Base-by-base conservation (phyloP, 2,329 filamentous ascomycete species). In the Aureobasidium sp. region DNA sequence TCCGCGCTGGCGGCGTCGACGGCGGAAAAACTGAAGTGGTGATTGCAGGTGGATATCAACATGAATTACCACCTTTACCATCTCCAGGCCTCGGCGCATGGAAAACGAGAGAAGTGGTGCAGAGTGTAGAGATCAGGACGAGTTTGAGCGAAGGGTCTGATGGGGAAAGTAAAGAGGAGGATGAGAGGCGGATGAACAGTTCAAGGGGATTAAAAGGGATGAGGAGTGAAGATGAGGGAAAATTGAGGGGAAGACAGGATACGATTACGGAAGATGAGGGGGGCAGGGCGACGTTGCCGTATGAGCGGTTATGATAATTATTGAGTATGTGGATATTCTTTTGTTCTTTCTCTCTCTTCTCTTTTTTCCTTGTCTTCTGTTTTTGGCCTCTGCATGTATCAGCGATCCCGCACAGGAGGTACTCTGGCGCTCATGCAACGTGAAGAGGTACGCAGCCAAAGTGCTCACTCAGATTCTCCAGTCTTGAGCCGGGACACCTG, bases 121-220 rank as follows among this genome's bases (percentile, higher is more conserved):
- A 59, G 56, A 59, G 56, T 49, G 56, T 59, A 22, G 56, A 59
- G 17, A 59, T 59, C 2, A 19, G 33, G 33, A 40, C 44, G 44
- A 22, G 33, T 50, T 15, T 52, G 11, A 44, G 44, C 31, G 56
- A 40, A 12, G 45, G 22, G 14, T 29, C 19, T 15, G 35, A 37
- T 12, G 37, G 52, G 6, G 24, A 27, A 33, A n/a, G 22, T 3
- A 37, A 37, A 17, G 48, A 52, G 12, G 48, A 52, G n/a, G 48
- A 52, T 24, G 48, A 52, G 48, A 22, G 48, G 15, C 29, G 50
- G 35, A 54, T 39, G 7, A 52, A 52, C 35, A 17, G 48, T 12
- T 17, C 14, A 11, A 22, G 52, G 15, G 17, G n/a, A 9, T 33
- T 56, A 17, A 15, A 0, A 5, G 6, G 39, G 27, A 14, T 12